Conservation (phyloP, 23 red algal species). For the Gracilaria gracilis region DNA sequence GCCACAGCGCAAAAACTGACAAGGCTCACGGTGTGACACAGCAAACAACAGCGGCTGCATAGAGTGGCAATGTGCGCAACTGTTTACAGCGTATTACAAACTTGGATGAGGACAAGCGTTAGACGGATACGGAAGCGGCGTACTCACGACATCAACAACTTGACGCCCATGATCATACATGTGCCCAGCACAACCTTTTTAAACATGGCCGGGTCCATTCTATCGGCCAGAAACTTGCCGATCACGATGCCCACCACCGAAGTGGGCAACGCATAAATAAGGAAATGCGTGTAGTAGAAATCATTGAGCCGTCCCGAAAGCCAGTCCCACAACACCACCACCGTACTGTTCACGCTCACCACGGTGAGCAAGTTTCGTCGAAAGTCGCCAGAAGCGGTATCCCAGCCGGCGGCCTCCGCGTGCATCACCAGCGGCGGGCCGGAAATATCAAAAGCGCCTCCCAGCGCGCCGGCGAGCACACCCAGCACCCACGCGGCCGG, state of each 20-base stretch:
- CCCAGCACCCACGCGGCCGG: conserved; percentile 65
- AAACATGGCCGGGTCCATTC: conserved; percentile 73
- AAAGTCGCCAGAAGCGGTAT: conserved; percentile 69
- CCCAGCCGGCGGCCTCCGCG: conserved; percentile 70
- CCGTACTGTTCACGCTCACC: conserved; percentile 63
- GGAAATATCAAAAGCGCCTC: conserved; percentile 84
- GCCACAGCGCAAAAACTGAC: too few species aligned
- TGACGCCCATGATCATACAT: conserved; percentile 81
- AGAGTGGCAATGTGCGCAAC: too few species aligned
- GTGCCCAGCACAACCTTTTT: conserved; percentile 73
- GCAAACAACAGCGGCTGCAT: too few species aligned
- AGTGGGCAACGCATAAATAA: conserved; percentile 67
- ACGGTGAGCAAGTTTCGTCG: conserved; percentile 69
- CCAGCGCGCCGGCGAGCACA: conserved; percentile 68
- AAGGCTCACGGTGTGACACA: too few species aligned
- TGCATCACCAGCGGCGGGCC: conserved; percentile 78
- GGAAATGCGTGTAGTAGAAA: conserved; percentile 76
- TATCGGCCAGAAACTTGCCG: conserved; percentile 53
- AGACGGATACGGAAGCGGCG: too few species aligned
- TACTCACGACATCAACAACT: conserved; percentile 71
- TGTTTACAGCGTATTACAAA: too few species aligned
- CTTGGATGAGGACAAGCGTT: too few species aligned
- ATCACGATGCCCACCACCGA: conserved; percentile 44
- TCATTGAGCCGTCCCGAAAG: conserved; percentile 73
- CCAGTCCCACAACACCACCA: conserved; percentile 71